Base-by-base conservation (phyloP, 164 flowering plant genomes). In the Sextonia rubra region DNA sequence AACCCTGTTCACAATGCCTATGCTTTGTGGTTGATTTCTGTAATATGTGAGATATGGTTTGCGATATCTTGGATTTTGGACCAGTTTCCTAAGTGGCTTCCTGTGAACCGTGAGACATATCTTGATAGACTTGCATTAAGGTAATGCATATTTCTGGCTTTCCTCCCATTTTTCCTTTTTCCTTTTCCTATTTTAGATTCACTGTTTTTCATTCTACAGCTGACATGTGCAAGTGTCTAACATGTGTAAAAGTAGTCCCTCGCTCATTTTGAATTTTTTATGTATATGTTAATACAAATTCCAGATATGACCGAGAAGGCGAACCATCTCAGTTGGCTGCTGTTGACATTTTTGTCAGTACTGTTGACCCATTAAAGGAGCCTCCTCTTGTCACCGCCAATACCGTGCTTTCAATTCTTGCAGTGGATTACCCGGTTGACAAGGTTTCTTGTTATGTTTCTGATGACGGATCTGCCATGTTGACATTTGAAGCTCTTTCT, bases 391-490 rank as follows among this genome's bases (percentile, higher is more conserved):
- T 85, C 49, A 85, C 87, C 0, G 88, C 88, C 65, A 87, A 87
- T 75, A 87, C 90, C 12, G 87, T 87, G 44, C 80, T 87, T 4
- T 86, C 89, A 30, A 84, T 86, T 56, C 85, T 87, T 60, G 83
- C 88, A 1, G 84, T 84, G 61, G 91, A 87, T 75, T 88, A 88
- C 75, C 91, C 89, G 15, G 88, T 86, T 20, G 89, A 88, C 32
- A 88, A 88, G 72, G 86, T 88, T 30, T 78, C 87, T n/a, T 86
- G 89, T 75, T 87, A 85, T 69, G 87, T 87, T 26, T 87, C 89
- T 55, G 90, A 87, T 73, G 90, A 87, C 79, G 89, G 87, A 69
- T 87, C 89, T 47, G 82, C 87, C 60, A 86, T 87, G 89, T 79
- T 86, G 63, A 82, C 87, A 25, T 87, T 86, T 75, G 87, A 84